Evolutionary conservation across 164 flowering plant species (phyloP).

Genomic region (Paratinospora sagittata): DNA sequence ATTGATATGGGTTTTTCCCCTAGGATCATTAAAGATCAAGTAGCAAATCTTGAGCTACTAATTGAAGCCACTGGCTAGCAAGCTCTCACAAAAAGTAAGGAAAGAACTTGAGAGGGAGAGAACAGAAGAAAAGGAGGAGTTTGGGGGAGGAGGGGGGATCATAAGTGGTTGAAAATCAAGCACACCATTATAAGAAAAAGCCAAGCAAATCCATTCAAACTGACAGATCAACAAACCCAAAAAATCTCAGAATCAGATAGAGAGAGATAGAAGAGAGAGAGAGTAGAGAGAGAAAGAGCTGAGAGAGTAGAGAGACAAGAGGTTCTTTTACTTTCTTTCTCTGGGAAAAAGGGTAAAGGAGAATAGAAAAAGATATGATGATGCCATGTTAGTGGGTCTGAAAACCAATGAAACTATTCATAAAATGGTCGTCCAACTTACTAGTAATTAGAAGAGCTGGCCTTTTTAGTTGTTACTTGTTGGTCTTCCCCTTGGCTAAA

Average conservation of each 20-base stretch:
- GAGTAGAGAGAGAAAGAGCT: too few species aligned
- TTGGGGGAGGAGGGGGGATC: slow-evolving; percentile 5
- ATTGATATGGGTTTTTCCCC: slow-evolving; percentile 18
- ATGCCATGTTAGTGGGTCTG: slow-evolving; percentile 6
- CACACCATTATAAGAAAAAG: slow-evolving; percentile 34
- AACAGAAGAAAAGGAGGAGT: too few species aligned
- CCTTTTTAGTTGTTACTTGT: neutral
- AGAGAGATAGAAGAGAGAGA: slow-evolving; percentile 8
- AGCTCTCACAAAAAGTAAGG: slow-evolving; percentile 3
- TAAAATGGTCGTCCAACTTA: neutral
- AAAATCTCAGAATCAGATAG: slow-evolving; percentile 18
- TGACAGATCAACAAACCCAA: slow-evolving; percentile 44
- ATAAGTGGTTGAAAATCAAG: slow-evolving; percentile 16
- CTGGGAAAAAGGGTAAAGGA: slow-evolving; percentile 4
- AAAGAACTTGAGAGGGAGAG: slow-evolving; percentile 20
- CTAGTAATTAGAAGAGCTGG: neutral
- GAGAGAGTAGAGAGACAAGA: too few species aligned
- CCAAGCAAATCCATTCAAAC: slow-evolving; percentile 54
- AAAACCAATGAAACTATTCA: slow-evolving; percentile 3
- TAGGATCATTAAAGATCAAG: slow-evolving; percentile 31
- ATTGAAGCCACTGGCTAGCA: slow-evolving; percentile 25
- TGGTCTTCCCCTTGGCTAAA: too few species aligned
- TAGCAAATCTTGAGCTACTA: slow-evolving; percentile 35
- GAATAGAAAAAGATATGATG: slow-evolving; percentile 14
- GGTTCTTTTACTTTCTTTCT: too few species aligned